A percentile compares a stretch with the other conserved stretches of the same genome.
Conservation (phyloP, 768 basidiomycete genomes). For the Pulveroboletus frians region DNA sequence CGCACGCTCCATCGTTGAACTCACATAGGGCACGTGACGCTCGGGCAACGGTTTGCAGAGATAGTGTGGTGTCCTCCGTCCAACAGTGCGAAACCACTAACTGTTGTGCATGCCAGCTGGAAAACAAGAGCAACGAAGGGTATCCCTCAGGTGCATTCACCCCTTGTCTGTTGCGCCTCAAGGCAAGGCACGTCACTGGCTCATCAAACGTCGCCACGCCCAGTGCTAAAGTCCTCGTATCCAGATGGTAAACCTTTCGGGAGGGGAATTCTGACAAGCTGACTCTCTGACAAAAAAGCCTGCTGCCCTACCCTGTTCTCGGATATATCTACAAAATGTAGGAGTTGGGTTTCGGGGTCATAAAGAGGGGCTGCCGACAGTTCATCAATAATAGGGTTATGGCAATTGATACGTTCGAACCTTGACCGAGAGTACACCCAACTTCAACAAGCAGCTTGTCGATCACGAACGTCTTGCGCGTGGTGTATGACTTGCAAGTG, state of each 20-base stretch:
- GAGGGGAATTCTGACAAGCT: not conserved
- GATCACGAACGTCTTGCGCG: conserved; percentile 18
- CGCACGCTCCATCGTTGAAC: conserved; percentile 75
- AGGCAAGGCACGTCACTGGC: conserved; percentile 52
- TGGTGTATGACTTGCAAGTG: conserved; percentile 4
- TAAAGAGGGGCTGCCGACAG: conserved; percentile 51
- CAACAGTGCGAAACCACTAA: conserved; percentile 20
- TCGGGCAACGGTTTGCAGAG: conserved; percentile 48
- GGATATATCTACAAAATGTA: conserved; percentile 67
- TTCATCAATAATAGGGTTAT: not conserved
- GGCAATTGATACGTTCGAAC: conserved; percentile 27
- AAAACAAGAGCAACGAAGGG: not conserved
- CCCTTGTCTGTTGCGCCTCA: conserved; percentile 38
- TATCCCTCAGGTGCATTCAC: not conserved
- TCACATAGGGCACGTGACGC: conserved; percentile 38
- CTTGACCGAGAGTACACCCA: conserved; percentile 60
- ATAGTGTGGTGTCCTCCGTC: conserved; percentile 40
- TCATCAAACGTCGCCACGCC: conserved; percentile 48
- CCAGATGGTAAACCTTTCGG: conserved; percentile 31
- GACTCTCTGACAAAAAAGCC: not conserved
- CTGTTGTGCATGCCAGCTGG: conserved; percentile 18
- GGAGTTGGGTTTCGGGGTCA: conserved; percentile 44
- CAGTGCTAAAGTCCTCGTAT: conserved; percentile 38
- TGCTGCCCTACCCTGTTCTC: conserved; percentile 14
- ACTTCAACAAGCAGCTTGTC: conserved; percentile 44